Base-by-base conservation (phyloP, 2,329 filamentous ascomycete genomes). In the Dissoconium aciculare region DNA sequence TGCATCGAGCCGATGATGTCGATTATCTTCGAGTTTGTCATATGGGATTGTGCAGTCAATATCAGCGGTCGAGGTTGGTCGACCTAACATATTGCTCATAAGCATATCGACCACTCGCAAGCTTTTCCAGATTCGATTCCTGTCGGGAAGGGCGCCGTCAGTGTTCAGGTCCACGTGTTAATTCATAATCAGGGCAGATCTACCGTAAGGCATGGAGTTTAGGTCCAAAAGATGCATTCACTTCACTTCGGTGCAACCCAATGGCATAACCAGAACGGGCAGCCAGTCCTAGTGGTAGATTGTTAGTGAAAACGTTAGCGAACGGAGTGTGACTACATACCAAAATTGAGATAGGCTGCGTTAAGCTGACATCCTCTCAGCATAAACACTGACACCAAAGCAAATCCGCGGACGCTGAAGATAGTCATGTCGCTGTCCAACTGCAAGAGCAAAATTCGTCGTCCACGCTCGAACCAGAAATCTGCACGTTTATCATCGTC, bases 71-170 rank as follows among this genome's bases (percentile, higher is more conserved):
- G 63, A 63, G 4, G 64, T 63, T 8, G 64, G 64, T n/a, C 64
- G 56, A 5, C 64, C 64, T 5, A 68, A 45, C 1, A 61, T 56
- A 14, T 59, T 63, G 39, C 63, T 66, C 36, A 67, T 59, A 21
- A 65, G 63, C 31, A 66, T 50, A 34, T 67, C 64, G 29, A 66
- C 55, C 31, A 66, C 59, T 2, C 64, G 57, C 4, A 67, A 47
- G 39, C 62, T 66, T 42, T 63, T 67, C 64, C 64, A 68, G 12
- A 66, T 60, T 3, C 62, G 56, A 37, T 66, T 62, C 33, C 64
- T 38, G 15, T 32, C n/a, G n/a, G n/a, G n/a, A n/a, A n/a, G n/a
- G n/a, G n/a, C n/a, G n/a, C n/a, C n/a, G n/a, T n/a, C n/a, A n/a
- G n/a, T n/a, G n/a, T n/a, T n/a, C n/a, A 23, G n/a, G 19, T 23